These are phyloP conservation scores for Solanum virginianum DNA, from an alignment of 257 asterid species.

Conservation along the genomic window DNA sequence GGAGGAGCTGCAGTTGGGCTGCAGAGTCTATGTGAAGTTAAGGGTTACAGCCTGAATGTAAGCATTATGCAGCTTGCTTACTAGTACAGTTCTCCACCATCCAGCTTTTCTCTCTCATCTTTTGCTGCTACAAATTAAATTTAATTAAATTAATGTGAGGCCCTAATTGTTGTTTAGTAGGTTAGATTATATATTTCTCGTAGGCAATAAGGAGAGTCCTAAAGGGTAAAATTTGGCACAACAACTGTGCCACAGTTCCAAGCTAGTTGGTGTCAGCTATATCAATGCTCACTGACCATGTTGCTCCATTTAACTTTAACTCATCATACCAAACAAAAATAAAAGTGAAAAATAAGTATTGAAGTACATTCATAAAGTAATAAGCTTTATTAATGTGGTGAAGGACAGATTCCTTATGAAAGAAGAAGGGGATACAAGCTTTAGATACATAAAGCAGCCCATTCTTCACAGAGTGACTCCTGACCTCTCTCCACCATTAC, in stretches of 20 bases:
- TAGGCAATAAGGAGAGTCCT: not conserved
- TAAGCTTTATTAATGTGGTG: not conserved
- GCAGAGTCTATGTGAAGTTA: constrained; percentile 29
- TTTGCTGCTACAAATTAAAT: not conserved
- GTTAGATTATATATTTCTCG: not conserved
- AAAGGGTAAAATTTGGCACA: not conserved
- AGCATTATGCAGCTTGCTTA: constrained; percentile 10
- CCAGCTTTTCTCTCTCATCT: not conserved
- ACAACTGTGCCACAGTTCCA: not conserved
- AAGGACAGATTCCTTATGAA: not conserved
- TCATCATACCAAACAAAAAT: not conserved
- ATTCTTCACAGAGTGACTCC: not conserved
- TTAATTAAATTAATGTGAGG: not conserved
- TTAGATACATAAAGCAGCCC: not conserved
- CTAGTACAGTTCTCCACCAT: not conserved
- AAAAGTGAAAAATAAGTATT: not conserved
- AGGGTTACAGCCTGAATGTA: constrained; percentile 32
- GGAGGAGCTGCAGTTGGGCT: constrained; percentile 41
- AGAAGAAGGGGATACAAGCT: not conserved
- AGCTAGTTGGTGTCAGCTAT: not conserved
- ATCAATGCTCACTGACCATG: not conserved
- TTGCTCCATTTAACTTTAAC: not conserved
- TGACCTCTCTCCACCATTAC: not conserved
- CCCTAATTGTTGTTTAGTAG: not conserved
- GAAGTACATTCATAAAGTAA: not conserved